These are phyloP conservation scores for Carex cristatella DNA, from an alignment of 176 grass and related monocot species.

Conservation along the genomic window DNA sequence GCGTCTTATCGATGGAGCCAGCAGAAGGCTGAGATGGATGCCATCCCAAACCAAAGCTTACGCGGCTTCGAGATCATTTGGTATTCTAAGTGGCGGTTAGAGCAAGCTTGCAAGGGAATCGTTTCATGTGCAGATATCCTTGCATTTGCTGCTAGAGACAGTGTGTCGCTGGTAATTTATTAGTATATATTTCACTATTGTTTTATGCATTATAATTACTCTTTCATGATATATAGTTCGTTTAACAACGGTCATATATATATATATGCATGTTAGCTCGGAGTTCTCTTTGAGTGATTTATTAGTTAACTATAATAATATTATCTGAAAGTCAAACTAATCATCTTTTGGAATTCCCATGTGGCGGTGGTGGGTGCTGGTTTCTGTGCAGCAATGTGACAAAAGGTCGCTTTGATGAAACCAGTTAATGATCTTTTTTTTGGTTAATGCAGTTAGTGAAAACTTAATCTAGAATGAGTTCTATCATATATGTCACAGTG, in stretches of 20 bases:
- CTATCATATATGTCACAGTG: background rate
- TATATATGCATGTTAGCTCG: conserved; percentile 19
- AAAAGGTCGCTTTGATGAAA: background rate
- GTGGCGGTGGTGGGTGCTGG: background rate
- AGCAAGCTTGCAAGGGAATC: conserved; percentile 33
- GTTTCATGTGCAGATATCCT: conserved; percentile 69
- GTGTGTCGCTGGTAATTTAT: conserved; percentile 40
- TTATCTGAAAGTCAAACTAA: background rate
- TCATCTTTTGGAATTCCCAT: background rate
- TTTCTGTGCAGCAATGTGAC: background rate
- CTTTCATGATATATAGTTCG: background rate
- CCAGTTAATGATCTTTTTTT: no score
- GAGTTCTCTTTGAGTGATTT: background rate
- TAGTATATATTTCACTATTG: background rate
- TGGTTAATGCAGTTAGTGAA: no score
- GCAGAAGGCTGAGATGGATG: conserved; percentile 47
- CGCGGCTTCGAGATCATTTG: conserved; percentile 47
- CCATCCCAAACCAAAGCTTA: conserved; percentile 41
- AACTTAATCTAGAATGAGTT: background rate
- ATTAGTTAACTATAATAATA: conserved; percentile 17
- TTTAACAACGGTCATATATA: conserved; percentile 22
- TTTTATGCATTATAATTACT: background rate
- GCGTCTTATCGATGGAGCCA: conserved; percentile 36
- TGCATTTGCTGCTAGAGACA: conserved; percentile 63
- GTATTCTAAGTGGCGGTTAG: conserved; percentile 38